These are phyloP conservation scores for Sporothrix schenckii DNA, from an alignment of 2,329 filamentous ascomycete species.

Conservation along the genomic window DNA sequence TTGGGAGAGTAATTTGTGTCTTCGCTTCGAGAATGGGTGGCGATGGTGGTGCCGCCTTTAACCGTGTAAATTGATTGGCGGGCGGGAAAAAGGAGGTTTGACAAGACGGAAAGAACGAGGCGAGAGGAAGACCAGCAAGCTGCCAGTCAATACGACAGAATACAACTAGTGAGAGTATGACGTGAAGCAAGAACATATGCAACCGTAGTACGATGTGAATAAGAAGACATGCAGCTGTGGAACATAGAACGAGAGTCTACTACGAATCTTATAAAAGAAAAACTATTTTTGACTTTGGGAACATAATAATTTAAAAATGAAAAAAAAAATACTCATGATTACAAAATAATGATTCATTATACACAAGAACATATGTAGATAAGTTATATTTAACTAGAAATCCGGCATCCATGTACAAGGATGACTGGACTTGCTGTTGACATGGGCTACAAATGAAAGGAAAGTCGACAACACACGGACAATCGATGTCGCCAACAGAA, in stretches of 20 bases:
- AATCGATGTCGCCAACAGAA: background rate
- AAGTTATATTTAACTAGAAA: background rate
- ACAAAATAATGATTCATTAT: too few relatives aligned
- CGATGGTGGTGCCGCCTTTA: slow-evolving; percentile 9
- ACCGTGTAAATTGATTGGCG: slow-evolving; percentile 25
- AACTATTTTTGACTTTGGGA: too few relatives aligned
- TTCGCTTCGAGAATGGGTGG: background rate
- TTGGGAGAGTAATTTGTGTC: background rate
- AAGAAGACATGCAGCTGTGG: background rate
- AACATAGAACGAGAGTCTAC: too few relatives aligned
- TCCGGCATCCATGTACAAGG: too few relatives aligned
- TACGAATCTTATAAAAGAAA: too few relatives aligned
- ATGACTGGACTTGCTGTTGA: background rate
- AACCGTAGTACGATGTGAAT: too few relatives aligned
- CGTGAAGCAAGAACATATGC: background rate
- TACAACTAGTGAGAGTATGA: too few relatives aligned
- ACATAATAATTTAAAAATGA: background rate
- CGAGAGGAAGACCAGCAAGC: background rate
- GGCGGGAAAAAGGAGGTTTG: background rate
- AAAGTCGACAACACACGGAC: background rate
- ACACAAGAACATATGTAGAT: background rate
- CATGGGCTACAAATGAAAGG: slow-evolving; percentile 19
- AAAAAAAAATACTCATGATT: background rate
- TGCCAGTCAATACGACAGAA: too few relatives aligned
- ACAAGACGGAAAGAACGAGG: background rate